Base-by-base conservation (phyloP, 2,329 filamentous ascomycete genomes). In the Stylonectria norvegica region DNA sequence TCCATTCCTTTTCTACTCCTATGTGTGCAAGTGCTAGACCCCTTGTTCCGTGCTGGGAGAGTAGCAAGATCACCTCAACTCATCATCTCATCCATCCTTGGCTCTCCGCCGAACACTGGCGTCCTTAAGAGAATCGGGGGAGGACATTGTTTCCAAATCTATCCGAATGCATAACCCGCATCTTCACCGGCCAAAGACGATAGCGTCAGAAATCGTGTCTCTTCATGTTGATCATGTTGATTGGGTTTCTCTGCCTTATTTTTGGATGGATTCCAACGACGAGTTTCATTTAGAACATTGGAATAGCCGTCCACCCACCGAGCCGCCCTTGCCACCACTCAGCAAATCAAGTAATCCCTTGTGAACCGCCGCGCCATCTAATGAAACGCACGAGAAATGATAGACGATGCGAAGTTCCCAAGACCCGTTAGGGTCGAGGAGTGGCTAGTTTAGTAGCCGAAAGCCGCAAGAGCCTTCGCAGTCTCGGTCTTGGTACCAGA, bases 401-500 rank as follows among this genome's bases (percentile, higher is more conserved):
- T 59, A 65, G 64, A 68, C 67, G 63, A 63, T 64, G 61, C 60
- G 58, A 63, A 64, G 57, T 49, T 58, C 57, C 56, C 57, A 49
- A 50, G 55, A 58, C 55, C 43, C 28, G 35, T 48, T 43, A 48
- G 50, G 42, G 55, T 33, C 55, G 38, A 53, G 55, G 57, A 53
- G 48, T 60, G 57, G 55, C 56, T 37, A 57, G 43, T 55, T 70
- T 95, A 97, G 83, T 95, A 95, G 71, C 90, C 91, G 75, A 79
- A 89, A 65, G 83, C 76, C 75, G 86, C 86, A 69, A 97, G 85
- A 73, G 93, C 84, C 78, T 85, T 78, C 74, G 84, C 81, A 70
- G 85, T 88, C 82, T 93, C 89, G 69, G 79, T 76, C 75, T 91
- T 85, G 71, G 91, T 82, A 69, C 81, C 83, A 60, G 89, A 88